These are phyloP conservation scores for Yamadazyma friedrichii DNA, from an alignment of 1,139 yeast genomes.

Conservation along the genomic window DNA sequence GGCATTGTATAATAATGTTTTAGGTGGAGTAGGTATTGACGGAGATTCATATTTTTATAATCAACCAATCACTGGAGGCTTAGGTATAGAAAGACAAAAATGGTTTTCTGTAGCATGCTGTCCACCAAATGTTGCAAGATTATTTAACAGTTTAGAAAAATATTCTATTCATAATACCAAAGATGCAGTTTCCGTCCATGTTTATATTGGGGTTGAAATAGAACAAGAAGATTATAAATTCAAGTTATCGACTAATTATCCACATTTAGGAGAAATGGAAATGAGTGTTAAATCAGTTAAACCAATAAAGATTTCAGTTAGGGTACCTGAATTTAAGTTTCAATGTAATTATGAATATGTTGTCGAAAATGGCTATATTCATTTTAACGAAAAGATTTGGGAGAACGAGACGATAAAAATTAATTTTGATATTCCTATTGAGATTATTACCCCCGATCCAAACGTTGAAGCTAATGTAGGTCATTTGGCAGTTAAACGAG, in stretches of 20 bases:
- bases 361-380: constrained; percentile 11
- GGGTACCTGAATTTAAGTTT: constrained; percentile 13
- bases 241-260: constrained; percentile 13
- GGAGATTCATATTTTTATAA: constrained; percentile 18
- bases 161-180: constrained; percentile 10
- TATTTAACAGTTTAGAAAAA: constrained; percentile 18
- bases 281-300: constrained; percentile 7
- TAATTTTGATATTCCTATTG: constrained; percentile 13
- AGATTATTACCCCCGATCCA: constrained; percentile 15
- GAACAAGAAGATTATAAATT: constrained; percentile 6
- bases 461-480: constrained; percentile 18
- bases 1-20: constrained; percentile 18
- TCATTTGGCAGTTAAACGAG: constrained; percentile 17
- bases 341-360: constrained; percentile 3
- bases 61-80: constrained; percentile 16
- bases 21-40: constrained; percentile 18
- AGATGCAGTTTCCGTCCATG: constrained; percentile 12
- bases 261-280: constrained; percentile 11
- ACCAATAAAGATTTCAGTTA: constrained; percentile 12
- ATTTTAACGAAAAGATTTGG: constrained; percentile 10
- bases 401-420: constrained; percentile 10
- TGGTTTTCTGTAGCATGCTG: constrained; percentile 24
- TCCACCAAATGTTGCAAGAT: constrained; percentile 21
- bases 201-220: constrained; percentile 15
- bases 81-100: constrained; percentile 15